Percentiles rank a stretch among this genome's conserved stretches.
Evolutionary conservation across 805 yeast genomes (phyloP).

Genomic region (Candida caryicola): DNA sequence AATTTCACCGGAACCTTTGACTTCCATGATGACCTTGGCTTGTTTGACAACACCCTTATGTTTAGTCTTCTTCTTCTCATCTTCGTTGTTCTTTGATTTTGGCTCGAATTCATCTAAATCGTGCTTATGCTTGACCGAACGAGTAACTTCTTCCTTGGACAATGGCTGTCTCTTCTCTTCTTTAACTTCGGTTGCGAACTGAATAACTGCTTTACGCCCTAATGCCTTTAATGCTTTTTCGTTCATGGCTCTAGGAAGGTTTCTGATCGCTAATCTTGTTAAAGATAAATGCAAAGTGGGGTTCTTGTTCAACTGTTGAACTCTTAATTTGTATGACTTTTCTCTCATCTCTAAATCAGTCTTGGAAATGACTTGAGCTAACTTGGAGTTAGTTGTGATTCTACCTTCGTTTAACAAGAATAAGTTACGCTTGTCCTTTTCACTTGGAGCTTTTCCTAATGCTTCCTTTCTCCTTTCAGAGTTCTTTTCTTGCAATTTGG

Average conservation of each 20-base stretch:
- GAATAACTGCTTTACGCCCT: constrained; percentile 91
- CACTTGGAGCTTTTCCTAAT: constrained; percentile 76
- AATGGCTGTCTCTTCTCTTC: constrained; percentile 74
- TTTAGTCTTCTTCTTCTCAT: constrained; percentile 56
- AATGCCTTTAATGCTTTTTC: constrained; percentile 85
- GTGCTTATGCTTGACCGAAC: constrained; percentile 71
- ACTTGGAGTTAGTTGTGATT: constrained; percentile 72
- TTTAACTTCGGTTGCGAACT: constrained; percentile 87
- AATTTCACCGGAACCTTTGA: constrained; percentile 77
- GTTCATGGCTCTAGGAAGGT: constrained; percentile 88
- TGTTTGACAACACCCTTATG: constrained; percentile 90
- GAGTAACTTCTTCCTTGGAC: constrained; percentile 79
- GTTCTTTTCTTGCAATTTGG: constrained; percentile 66
- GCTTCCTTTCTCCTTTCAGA: constrained; percentile 69
- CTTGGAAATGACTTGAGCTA: constrained; percentile 64
- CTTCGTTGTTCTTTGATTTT: constrained; percentile 30
- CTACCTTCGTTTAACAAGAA: constrained; percentile 93
- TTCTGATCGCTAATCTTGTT: constrained; percentile 92
- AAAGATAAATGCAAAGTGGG: constrained; percentile 90
- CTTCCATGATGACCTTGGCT: constrained; percentile 89
- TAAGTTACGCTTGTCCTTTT: constrained; percentile 79
- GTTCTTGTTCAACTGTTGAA: constrained; percentile 85
- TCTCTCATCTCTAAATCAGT: constrained; percentile 86
- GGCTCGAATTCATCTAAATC: constrained; percentile 27
- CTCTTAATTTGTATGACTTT: constrained; percentile 79